phyloP scores from a whole-genome alignment of 495 filamentous ascomycete genomes.

The Penicillium alfredii region DNA sequence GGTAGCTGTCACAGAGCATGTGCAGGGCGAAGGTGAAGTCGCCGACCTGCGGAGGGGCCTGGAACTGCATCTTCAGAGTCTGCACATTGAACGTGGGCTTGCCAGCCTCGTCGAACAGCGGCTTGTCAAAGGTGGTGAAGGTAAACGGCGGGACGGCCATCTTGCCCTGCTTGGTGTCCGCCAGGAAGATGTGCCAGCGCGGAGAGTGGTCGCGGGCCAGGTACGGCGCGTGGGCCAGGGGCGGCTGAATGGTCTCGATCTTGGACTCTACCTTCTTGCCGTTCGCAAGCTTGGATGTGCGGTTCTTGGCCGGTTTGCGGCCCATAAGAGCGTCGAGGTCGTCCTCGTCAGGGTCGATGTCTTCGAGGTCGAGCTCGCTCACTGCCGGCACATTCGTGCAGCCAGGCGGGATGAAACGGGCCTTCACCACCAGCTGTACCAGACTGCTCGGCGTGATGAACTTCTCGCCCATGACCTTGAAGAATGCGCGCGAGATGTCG shows the following conservation, averaged over 20 bases:
- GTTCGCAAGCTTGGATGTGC: constrained; percentile 50
- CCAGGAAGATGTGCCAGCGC: constrained; percentile 87
- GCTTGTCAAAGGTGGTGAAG: constrained; percentile 84
- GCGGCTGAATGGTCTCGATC: constrained; percentile 62
- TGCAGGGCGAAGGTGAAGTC: constrained; percentile 91
- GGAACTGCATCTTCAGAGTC: constrained; percentile 95
- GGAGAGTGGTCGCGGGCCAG: constrained; percentile 83
- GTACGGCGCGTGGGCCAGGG: constrained; percentile 83
- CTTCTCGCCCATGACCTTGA: constrained; percentile 94
- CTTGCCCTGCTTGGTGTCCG: constrained; percentile 87
- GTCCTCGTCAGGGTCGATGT: constrained; percentile 87
- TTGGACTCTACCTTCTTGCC: constrained; percentile 45
- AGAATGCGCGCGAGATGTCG: constrained; percentile 88
- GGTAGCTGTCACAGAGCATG: constrained; percentile 85
- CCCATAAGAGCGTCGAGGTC: constrained; percentile 84
- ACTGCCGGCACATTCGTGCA: constrained; percentile 63
- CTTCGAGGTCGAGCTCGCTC: constrained; percentile 73
- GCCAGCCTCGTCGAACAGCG: constrained; percentile 63
- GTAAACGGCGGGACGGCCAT: constrained; percentile 93
- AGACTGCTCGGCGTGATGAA: constrained; percentile 89
- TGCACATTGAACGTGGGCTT: constrained; percentile 87
- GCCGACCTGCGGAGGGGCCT: constrained; percentile 86
- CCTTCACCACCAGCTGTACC: constrained; percentile 91
- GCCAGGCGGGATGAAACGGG: constrained; percentile 87
- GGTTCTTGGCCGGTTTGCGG: constrained; percentile 59